Conservation (phyloP, 306 rosid species). For the Rubus idaeus region DNA sequence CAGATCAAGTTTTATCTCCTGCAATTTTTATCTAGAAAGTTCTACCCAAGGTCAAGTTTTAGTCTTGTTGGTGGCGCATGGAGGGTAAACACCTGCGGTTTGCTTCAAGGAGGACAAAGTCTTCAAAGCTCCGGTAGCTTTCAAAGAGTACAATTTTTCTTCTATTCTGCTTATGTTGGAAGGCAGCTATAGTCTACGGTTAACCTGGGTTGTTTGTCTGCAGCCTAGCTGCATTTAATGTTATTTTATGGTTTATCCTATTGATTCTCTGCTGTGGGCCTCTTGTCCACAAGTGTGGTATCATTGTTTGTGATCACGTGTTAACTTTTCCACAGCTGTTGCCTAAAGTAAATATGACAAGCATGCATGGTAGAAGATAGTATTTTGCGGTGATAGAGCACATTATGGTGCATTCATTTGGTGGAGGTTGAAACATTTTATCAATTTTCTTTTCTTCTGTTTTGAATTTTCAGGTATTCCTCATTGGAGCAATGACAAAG, state of each 20-base stretch:
- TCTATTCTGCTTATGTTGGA: neutral
- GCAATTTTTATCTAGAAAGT: neutral
- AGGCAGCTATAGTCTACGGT: neutral
- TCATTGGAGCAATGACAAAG: conserved; percentile 69
- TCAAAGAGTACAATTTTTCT: neutral
- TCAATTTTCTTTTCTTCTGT: neutral
- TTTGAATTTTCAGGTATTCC: conserved; percentile 57
- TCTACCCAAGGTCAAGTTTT: neutral
- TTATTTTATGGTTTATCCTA: neutral
- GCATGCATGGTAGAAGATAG: no score
- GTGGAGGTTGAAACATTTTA: neutral
- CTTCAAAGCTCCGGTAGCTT: neutral
- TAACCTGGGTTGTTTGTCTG: neutral
- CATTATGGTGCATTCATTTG: neutral
- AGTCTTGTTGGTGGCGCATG: neutral
- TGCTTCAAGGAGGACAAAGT: neutral
- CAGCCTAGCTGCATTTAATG: neutral
- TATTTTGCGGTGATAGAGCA: neutral
- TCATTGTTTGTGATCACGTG: neutral
- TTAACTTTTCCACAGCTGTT: neutral
- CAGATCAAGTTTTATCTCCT: neutral
- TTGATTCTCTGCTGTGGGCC: neutral
- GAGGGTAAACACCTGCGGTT: neutral
- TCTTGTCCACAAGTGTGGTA: neutral
- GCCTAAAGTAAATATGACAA: neutral